phyloP scores from a whole-genome alignment of 345 rosid species.

The Schrenkiella parvula region DNA sequence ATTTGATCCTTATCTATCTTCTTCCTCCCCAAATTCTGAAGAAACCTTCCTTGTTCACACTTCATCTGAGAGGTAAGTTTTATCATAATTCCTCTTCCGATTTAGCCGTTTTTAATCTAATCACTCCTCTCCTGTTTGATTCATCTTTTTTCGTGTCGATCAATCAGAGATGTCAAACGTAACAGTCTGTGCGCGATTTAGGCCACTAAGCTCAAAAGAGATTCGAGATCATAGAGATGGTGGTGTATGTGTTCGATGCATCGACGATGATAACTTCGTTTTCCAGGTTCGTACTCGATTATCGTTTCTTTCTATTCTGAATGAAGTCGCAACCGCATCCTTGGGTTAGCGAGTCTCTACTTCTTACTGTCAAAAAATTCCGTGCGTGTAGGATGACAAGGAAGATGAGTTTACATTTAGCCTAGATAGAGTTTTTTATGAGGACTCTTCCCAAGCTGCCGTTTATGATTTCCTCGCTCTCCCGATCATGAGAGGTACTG shows the following conservation, averaged over 20 bases:
- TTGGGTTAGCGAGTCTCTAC: too few species aligned
- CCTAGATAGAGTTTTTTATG: slow-evolving; percentile 61
- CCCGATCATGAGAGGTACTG: slow-evolving; percentile 63
- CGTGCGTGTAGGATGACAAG: slow-evolving; percentile 71
- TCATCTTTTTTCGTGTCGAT: too few species aligned
- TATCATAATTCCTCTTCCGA: too few species aligned
- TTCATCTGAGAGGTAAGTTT: too few species aligned
- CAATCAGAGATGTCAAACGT: slow-evolving; percentile 49
- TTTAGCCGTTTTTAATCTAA: too few species aligned
- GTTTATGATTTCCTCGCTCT: slow-evolving; percentile 64
- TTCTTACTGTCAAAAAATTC: too few species aligned
- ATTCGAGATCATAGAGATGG: slow-evolving; percentile 43
- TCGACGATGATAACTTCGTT: slow-evolving; percentile 54
- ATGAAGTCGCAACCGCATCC: too few species aligned
- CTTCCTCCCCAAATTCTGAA: too few species aligned
- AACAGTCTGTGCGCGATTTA: slow-evolving; percentile 74
- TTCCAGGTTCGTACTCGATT: slow-evolving; percentile 47
- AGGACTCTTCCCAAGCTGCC: slow-evolving; percentile 55
- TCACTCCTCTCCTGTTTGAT: too few species aligned
- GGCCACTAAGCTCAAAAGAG: slow-evolving; percentile 75
- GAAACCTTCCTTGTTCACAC: too few species aligned
- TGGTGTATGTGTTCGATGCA: slow-evolving; percentile 44
- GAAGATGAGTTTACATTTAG: slow-evolving; percentile 58
- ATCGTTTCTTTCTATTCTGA: too few species aligned
- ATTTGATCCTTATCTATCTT: too few species aligned